Base-by-base conservation (phyloP, 306 rosid species). In the Pyrus betulifolia region DNA sequence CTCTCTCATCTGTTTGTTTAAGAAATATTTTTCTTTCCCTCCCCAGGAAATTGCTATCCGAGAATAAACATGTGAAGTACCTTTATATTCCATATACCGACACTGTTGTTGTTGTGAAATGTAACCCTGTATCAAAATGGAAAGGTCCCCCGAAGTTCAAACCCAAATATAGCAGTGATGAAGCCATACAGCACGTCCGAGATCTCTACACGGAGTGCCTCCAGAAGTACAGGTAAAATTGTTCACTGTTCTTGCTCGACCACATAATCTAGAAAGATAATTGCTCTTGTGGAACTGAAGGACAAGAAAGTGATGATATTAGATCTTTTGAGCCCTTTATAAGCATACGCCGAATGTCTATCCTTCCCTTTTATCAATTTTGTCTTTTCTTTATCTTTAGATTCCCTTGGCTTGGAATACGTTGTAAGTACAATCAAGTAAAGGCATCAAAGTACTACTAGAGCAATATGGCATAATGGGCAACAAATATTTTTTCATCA, bases 111-210 rank as follows among this genome's bases (percentile, higher is more conserved):
- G 91, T 95, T 66, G 97, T 95, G 84, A 87, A 78, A 68, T 91
- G 99, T 90, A 95, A 95, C 84, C 96, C 99, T 75, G 84, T 95
- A 61, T 95, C 97, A 67, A 92, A 91, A 86, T 89, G 97, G 99
- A 90, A 72, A 84, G 96, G 91, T 25, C 92, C 91, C 74, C 98
- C 97, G 31, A 91, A 92, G 72, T 91, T 92, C 84, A 88, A 86
- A 79, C 98, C 99, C 52, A 88, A 85, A 80, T 92, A 87, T 82
- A 89, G 89, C 22, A 60, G 54, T 13, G 96, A 88, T 66, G 98
- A 96, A 82, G 98, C 98, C 75, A 71, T 92, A 80, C 90, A 89
- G 82, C 96, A 91, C 64, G 87, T 91, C 58, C 93, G 86, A 19
- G 89, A 88, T 76, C 96, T 92, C 84, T 96, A 92, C 73, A 78